Evolutionary conservation across 2,329 filamentous ascomycete genomes (phyloP).

Genomic region (Ophiostoma piceae): DNA sequence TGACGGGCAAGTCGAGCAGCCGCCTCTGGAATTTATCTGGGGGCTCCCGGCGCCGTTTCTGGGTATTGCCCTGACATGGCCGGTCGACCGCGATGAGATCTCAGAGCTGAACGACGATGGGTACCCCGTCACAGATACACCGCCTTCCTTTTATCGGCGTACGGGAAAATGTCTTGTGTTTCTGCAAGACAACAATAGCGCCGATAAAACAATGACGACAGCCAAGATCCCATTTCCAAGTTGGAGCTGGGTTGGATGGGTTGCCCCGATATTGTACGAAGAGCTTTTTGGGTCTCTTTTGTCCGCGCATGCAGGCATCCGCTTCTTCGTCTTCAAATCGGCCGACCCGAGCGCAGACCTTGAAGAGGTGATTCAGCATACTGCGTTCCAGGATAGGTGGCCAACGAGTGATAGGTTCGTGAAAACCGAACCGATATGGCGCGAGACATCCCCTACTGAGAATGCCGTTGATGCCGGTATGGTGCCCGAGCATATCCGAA

Average conservation of each 20-base stretch:
- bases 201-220: not conserved
- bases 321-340: not conserved
- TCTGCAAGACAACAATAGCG: not conserved
- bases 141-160: not conserved
- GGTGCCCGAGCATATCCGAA: not conserved
- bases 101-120: not conserved
- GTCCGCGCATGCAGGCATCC: slow-evolving; percentile 11
- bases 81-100: not conserved
- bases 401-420: not conserved
- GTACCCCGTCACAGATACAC: not conserved
- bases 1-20: not conserved
- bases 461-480: not conserved
- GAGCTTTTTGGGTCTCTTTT: slow-evolving; percentile 10
- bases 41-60: not conserved
- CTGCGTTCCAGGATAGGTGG: not conserved
- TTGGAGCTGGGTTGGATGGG: slow-evolving; percentile 18
- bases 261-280: not conserved
- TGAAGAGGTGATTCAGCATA: not conserved
- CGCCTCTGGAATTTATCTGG: not conserved
- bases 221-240: not conserved
- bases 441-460: not conserved
- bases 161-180: not conserved
- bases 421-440: not conserved
- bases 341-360: not conserved
- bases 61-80: slow-evolving; percentile 14